Evolutionary conservation across 106 monocot species (phyloP), one percentile per base, ranked within the genome.

Genomic region (Dendrobium huoshanense): DNA sequence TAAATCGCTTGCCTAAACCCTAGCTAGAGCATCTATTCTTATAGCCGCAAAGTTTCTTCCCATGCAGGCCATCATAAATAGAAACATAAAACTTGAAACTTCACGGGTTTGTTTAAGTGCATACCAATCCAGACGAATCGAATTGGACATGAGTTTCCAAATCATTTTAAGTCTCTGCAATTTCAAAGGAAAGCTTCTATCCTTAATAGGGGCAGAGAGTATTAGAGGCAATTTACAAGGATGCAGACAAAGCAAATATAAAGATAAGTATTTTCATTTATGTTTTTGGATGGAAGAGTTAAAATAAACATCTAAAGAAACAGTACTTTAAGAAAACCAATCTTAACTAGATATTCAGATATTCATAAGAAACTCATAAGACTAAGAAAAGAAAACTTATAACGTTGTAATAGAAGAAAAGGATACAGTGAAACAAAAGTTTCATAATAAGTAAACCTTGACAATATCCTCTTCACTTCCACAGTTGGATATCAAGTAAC

Each of bases 401-500:
- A 75, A 22, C 18, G 44, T n/a, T 74, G 20, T 17, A 40, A 41
- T 19, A 31, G 10, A 19, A 81, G 47, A 73, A 55, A 4, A 31
- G 9, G 55, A 80, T 9, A 31, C 47, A 67, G 8, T 19, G 19
- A 61, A 78, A 58, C 31, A 77, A 27, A 37, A 59, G 41, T 41
- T 41, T 20, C 41, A 24, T 49, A 75, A 75, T 6, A 54, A 31
- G 29, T 79, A 81, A 80, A 93, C 96, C 93, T 96, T 89, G 24
- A 55, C 75, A 74, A 93, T 85, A 70, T 96, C 89, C n/a, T 90
- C 79, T 81, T 93, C 83, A 72, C 80, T 80, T 67, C 88, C 82
- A 83, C 89, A 89, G 80, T 89, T 93, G 45, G 82, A 45, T 79
- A 96, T 89, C 79, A 96, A 85, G 77, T 93, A 90, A 87, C 88